Conservation (phyloP, 805 yeast species). For the Ogataea ganodermae region DNA sequence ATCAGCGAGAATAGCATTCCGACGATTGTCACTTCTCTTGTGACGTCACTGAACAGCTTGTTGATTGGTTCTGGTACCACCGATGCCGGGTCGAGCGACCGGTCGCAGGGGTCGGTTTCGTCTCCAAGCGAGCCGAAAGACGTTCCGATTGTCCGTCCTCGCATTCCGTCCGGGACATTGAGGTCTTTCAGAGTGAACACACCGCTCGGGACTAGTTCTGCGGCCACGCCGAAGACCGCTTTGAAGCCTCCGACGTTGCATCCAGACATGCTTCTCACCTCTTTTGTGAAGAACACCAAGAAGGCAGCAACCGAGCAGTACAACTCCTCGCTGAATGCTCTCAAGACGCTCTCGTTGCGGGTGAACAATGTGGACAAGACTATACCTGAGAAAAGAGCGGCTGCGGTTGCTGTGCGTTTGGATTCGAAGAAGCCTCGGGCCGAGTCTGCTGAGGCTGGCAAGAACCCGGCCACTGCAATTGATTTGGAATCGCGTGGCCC, state of each 20-base stretch:
- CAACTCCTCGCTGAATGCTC: slow-evolving; percentile 9
- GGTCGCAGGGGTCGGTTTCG: too few relatives aligned
- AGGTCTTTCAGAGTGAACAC: slow-evolving; percentile 31
- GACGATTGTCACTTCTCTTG: slow-evolving; percentile 23
- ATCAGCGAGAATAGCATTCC: slow-evolving; percentile 21
- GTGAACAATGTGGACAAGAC: slow-evolving; percentile 8
- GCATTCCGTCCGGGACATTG: slow-evolving; percentile 33
- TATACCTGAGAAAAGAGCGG: slow-evolving; percentile 25
- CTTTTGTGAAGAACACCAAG: slow-evolving; percentile 18
- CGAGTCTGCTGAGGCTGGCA: neutral
- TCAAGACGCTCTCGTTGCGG: slow-evolving; percentile 17
- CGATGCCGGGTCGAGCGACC: too few relatives aligned
- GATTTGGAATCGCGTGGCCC: slow-evolving; percentile 4
- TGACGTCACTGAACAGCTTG: slow-evolving; percentile 19
- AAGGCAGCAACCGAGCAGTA: slow-evolving; percentile 4
- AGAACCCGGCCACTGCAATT: neutral
- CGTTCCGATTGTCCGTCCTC: slow-evolving; percentile 28
- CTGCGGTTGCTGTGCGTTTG: neutral
- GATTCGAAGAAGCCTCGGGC: slow-evolving; percentile 11
- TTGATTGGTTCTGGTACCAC: neutral
- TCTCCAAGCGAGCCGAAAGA: too few relatives aligned
- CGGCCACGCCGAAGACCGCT: slow-evolving; percentile 1
- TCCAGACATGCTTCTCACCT: slow-evolving; percentile 27
- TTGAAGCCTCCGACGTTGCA: slow-evolving; percentile 22
- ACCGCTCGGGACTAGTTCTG: slow-evolving; percentile 7